Percentiles rank a stretch among this genome's conserved stretches.
Conservation (phyloP, 176 grass and related monocot species). For the Ensete glaucum region DNA sequence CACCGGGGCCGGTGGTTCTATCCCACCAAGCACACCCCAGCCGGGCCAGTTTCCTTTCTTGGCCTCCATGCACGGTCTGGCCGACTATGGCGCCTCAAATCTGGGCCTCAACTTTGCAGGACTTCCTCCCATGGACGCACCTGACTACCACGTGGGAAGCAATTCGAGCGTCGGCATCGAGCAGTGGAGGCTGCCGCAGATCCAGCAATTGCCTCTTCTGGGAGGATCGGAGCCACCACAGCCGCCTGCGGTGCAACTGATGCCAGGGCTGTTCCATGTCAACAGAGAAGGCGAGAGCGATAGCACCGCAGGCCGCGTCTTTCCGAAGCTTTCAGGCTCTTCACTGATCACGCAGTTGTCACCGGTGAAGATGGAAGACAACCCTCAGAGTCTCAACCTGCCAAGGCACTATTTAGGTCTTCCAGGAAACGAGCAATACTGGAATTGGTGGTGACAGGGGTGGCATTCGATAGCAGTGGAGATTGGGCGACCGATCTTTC, state of each 20-base stretch:
- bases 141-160: conserved; percentile 51
- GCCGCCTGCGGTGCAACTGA: conserved; percentile 16
- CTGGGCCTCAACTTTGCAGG: conserved; percentile 55
- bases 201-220: conserved; percentile 65
- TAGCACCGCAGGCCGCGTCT: conserved; percentile 30
- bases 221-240: conserved; percentile 31
- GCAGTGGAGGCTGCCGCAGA: conserved; percentile 61
- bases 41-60: conserved; percentile 52
- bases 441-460: conserved; percentile 20
- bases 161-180: conserved; percentile 41
- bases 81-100: conserved; percentile 37
- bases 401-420: conserved; percentile 51
- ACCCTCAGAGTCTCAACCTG: conserved; percentile 21
- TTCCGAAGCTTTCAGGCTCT: conserved; percentile 44
- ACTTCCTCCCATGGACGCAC: conserved; percentile 38
- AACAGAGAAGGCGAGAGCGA: conserved; percentile 28
- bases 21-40: conserved; percentile 14
- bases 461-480: neutral
- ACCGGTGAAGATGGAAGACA: conserved; percentile 80
- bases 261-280: conserved; percentile 51
- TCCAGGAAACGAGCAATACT: conserved; percentile 57
- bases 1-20: conserved; percentile 13
- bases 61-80: conserved; percentile 46
- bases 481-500: conserved; percentile 35
- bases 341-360: conserved; percentile 59